Percentiles rank a stretch among this genome's conserved stretches.
Evolutionary conservation across 225 moss, liverwort and hornwort genomes (phyloP).

Genomic region (Climacium dendroides): DNA sequence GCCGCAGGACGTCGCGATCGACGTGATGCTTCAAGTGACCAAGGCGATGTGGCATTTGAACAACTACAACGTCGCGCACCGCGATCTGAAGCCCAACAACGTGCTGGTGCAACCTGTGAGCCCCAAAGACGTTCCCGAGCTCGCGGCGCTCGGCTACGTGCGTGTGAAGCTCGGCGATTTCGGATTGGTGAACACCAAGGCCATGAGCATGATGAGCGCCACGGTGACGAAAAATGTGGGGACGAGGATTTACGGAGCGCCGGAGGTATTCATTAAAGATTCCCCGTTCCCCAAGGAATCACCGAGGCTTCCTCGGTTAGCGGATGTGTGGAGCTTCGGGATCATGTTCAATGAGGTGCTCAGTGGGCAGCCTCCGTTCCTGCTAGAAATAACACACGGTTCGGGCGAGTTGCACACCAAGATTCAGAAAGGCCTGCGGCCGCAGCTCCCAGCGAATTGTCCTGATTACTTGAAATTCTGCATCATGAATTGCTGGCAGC

Average conservation of each 20-base stretch:
- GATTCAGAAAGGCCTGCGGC: neutral
- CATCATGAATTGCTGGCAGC: neutral
- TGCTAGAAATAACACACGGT: accelerated
- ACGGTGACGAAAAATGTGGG: neutral
- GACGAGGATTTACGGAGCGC: neutral
- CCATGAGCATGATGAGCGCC: accelerated
- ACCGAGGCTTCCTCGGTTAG: neutral
- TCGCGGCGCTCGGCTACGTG: constrained; percentile 1
- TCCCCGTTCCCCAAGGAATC: neutral
- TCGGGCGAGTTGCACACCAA: neutral
- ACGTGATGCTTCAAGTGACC: constrained; percentile 19
- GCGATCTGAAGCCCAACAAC: neutral
- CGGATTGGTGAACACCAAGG: neutral
- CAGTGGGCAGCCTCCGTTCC: neutral
- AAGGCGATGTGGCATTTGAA: constrained; percentile 20
- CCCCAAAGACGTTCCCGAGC: neutral
- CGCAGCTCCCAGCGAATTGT: neutral
- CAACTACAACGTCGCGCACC: neutral
- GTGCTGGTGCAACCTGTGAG: neutral
- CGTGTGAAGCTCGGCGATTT: constrained; percentile 23
- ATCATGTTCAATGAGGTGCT: constrained; percentile 5
- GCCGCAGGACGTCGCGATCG: neutral
- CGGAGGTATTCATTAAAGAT: neutral
- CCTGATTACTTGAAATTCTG: neutral
- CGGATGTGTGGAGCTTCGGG: constrained; percentile 32